Conservation (phyloP, 768 basidiomycete genomes). For the Dentipellis sp. region DNA sequence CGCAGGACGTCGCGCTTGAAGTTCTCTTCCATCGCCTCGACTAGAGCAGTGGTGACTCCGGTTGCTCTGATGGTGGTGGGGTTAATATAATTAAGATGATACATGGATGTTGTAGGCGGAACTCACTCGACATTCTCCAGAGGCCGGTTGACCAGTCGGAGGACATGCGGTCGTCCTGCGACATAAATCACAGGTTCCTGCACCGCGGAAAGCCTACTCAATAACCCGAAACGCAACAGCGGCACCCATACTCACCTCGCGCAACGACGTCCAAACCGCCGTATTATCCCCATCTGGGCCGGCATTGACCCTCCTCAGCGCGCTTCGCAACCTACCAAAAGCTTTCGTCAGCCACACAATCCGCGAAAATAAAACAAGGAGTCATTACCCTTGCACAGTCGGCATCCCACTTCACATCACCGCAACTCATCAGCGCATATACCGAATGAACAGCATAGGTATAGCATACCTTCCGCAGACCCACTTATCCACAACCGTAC, state of each 20-base stretch:
- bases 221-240: background rate
- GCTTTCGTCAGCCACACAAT: background rate
- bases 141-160: constrained; percentile 80
- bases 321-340: constrained; percentile 55
- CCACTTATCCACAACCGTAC: constrained; percentile 39
- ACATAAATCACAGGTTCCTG: constrained; percentile 93
- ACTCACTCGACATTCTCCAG: constrained; percentile 90
- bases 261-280: constrained; percentile 90
- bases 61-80: constrained; percentile 54
- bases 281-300: constrained; percentile 63
- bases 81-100: background rate
- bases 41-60: constrained; percentile 82
- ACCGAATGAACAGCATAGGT: background rate
- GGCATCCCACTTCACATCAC: constrained; percentile 75
- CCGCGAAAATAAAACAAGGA: background rate
- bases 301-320: constrained; percentile 73
- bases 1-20: constrained; percentile 83
- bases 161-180: constrained; percentile 79
- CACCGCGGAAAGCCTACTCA: background rate
- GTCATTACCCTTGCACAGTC: constrained; percentile 70
- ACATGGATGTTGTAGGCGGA: background rate
- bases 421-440: constrained; percentile 4
- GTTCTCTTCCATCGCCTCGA: constrained; percentile 83
- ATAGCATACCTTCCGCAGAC: constrained; percentile 63
- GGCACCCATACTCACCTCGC: constrained; percentile 50